phyloP scores from a whole-genome alignment of 2,329 filamentous ascomycete genomes.

The Paraconiothyrium sp. region DNA sequence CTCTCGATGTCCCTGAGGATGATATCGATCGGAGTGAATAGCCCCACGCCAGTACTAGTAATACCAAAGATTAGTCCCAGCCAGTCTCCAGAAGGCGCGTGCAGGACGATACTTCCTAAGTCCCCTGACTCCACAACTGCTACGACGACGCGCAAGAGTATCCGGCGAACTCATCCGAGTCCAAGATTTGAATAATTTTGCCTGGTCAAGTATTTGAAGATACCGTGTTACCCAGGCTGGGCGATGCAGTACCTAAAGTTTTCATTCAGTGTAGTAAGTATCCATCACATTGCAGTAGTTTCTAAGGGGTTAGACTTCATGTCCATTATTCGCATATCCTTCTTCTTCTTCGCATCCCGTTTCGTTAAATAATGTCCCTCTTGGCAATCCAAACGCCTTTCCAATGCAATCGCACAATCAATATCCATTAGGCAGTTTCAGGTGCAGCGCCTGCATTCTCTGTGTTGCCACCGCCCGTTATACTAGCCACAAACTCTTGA shows the following conservation, averaged over 20 bases:
- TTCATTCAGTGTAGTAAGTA: too few relatives aligned
- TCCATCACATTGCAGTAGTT: too few relatives aligned
- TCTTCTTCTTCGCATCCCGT: not conserved
- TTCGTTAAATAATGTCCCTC: not conserved
- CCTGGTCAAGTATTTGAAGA: too few relatives aligned
- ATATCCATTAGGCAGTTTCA: constrained; percentile 20
- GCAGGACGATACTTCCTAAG: not conserved
- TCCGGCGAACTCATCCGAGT: not conserved
- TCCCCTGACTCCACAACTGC: not conserved
- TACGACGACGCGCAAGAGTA: not conserved
- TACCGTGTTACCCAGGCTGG: too few relatives aligned
- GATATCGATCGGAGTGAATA: not conserved
- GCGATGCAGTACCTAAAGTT: too few relatives aligned
- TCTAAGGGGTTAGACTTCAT: not conserved
- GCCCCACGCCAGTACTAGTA: not conserved
- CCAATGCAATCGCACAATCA: not conserved
- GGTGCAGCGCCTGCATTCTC: constrained; percentile 32
- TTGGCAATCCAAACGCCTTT: constrained; percentile 4
- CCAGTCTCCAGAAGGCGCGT: not conserved
- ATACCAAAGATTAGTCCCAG: not conserved
- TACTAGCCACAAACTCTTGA: constrained; percentile 80
- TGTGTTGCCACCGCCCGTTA: constrained; percentile 50
- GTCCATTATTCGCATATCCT: not conserved
- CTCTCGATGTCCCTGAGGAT: not conserved
- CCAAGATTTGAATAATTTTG: too few relatives aligned